Evolutionary conservation across 2,329 filamentous ascomycete species (phyloP), one percentile per base, ranked within the genome.

Genomic region (Colletotrichum sp.): DNA sequence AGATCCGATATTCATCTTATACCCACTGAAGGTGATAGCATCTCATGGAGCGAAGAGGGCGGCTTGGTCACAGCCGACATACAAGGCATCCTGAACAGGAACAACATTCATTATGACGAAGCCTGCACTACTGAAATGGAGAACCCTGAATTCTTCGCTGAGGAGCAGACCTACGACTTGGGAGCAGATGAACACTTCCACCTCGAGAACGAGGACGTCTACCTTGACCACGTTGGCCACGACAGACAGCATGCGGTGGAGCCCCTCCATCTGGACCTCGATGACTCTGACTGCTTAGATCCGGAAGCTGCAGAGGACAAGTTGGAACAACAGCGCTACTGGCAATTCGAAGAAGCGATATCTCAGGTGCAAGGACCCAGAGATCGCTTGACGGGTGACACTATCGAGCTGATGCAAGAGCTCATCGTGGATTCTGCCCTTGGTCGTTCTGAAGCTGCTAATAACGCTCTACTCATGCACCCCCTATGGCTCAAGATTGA

Each of bases 401-500:
- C 32, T 9, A 65, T 65, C 9, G 32, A 48, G 18, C 8, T 39
- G 6, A 13, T 65, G 34, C 61, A 65, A 25, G 39, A 43, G 12
- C 25, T 65, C 27, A 25, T 65, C 32, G 25, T 8, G 15, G 22
- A n/a, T 9, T 25, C 22, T 28, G 34, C 25, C 10, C 34, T 27
- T 43, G 13, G 9, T 32, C 15, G 9, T 7, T 36, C 32, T 13
- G 43, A 52, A 22, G 43, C 43, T 13, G 43, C n/a, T 12, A 52
- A 52, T 52, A 12, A 65, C 12, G 25, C 22, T 18, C 22, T 27
- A 12, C 13, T 65, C 22, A 39, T 39, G 61, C 61, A 65, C 89
- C 39, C 81, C 91, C 4, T 83, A 83, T 43, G 78, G 81, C 13
- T 92, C 88, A 86, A 88, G 89, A 79, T 84, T 87, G 74, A 76